Base-by-base conservation (phyloP, 352 stramenopile species). In the Globisporangium radiosum region DNA sequence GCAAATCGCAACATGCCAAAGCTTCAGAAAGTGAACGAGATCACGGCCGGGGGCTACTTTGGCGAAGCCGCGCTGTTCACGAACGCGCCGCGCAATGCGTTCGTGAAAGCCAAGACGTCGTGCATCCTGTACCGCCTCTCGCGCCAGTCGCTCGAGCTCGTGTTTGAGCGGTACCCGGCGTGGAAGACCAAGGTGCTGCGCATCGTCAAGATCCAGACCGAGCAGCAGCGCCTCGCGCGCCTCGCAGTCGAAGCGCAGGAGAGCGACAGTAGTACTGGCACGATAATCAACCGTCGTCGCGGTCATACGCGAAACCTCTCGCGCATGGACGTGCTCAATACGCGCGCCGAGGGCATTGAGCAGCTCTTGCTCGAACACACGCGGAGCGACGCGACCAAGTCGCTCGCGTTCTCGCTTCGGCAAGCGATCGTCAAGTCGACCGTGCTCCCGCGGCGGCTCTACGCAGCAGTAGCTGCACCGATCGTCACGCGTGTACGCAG, bases 161-260 rank as follows among this genome's bases (percentile, higher is more conserved):
- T 86, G 0, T 87, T 88, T 60, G 68, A 78, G 3, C 66, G 77
- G 4, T 85, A 81, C 42, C 77, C 75, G 0, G 73, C 84, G 42
- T 89, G 75, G 79, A 83, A 85, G 56, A 57, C 70, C 33, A 88
- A 85, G 45, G 77, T 89, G 15, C 52, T 88, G 44, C 74, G 73
- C 1, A 84, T 87, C 47, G 72, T 81, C 36, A 79, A 80, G 48
- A 85, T 86, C 42, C 72, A 87, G 48, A 71, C 87, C 44, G 73
- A 88, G 17, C 79, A 91, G 39, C 75, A 83, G 25, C 62, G 73
- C 6, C 61, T 85, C 36, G 68, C 73, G 15, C 78, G 73, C 9
- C 47, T 82, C 1, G 72, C 73, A 0, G 65, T 69, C 19, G 75
- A 79, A 64, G 66, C 66, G 5, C 72, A 64, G 45, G 57, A 76